Conservation (phyloP, 345 rosid genomes). For the Syzygium grande region DNA sequence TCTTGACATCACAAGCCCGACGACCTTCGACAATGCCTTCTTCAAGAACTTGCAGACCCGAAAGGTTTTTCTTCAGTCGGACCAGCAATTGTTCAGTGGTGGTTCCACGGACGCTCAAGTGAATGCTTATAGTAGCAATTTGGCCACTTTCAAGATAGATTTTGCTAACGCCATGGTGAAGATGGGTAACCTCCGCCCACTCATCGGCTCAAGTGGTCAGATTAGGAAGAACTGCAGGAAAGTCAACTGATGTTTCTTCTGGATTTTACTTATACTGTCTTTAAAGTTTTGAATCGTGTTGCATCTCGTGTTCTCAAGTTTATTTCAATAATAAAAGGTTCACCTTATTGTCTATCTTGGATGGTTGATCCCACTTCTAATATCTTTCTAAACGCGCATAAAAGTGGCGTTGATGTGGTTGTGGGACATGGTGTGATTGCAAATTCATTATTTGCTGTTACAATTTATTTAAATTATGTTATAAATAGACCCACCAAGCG, state of each 20-base stretch:
- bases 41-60: constrained; percentile 34
- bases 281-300: background rate
- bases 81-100: constrained; percentile 46
- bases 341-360: background rate
- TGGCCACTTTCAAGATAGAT: constrained; percentile 19
- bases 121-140: constrained; percentile 24
- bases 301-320: background rate
- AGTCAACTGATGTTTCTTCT: constrained; percentile 10
- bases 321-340: background rate
- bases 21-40: constrained; percentile 48
- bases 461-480: background rate
- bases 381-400: background rate
- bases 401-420: background rate
- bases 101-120: constrained; percentile 41
- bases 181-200: constrained; percentile 41
- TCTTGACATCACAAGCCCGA: constrained; percentile 33
- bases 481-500: background rate
- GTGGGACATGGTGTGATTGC: background rate
- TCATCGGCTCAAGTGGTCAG: constrained; percentile 35
- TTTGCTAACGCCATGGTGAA: constrained; percentile 44
- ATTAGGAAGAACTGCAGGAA: constrained; percentile 37
- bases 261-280: background rate
- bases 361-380: background rate
- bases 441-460: background rate
- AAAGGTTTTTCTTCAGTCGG: constrained; percentile 53